Evolutionary conservation across 1,284 basidiomycete species (phyloP).

Genomic region (Vanrija humicola): DNA sequence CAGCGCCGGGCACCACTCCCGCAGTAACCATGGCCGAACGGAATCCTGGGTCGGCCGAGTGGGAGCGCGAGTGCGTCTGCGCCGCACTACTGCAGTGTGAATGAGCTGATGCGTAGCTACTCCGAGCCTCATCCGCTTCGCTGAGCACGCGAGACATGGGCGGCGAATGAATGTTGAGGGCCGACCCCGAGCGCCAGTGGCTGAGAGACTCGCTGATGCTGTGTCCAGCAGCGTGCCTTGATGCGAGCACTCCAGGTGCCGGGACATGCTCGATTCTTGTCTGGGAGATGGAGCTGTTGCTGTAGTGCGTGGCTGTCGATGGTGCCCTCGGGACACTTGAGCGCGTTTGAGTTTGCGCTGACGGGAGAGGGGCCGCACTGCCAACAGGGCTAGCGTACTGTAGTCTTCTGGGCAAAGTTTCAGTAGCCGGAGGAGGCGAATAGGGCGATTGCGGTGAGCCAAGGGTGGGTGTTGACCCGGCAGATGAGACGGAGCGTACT

Average conservation of each 20-base stretch:
- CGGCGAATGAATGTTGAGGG: neutral
- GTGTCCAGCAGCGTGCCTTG: slow-evolving; percentile 10
- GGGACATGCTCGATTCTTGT: slow-evolving; percentile 3
- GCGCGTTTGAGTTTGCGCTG: neutral
- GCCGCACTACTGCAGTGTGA: too few relatives aligned
- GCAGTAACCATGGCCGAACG: too few relatives aligned
- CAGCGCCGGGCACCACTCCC: too few relatives aligned
- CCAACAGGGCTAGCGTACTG: neutral
- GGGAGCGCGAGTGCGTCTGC: too few relatives aligned
- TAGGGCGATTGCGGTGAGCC: neutral
- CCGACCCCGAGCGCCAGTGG: neutral
- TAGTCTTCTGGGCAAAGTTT: neutral
- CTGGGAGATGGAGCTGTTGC: too few relatives aligned
- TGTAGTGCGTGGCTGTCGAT: too few relatives aligned
- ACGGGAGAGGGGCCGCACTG: neutral
- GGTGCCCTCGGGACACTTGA: too few relatives aligned
- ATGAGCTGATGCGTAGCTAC: too few relatives aligned
- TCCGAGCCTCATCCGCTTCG: neutral
- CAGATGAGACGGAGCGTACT: slow-evolving; percentile 27
- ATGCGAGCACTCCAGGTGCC: slow-evolving; percentile 3
- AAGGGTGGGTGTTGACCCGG: neutral
- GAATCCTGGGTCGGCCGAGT: too few relatives aligned
- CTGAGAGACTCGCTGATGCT: slow-evolving; percentile 5
- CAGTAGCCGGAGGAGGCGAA: neutral
- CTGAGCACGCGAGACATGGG: neutral